A percentile compares a stretch with the other conserved stretches of the same genome.
Conservation (phyloP, 345 rosid genomes). For the Erucastrum elatum region DNA sequence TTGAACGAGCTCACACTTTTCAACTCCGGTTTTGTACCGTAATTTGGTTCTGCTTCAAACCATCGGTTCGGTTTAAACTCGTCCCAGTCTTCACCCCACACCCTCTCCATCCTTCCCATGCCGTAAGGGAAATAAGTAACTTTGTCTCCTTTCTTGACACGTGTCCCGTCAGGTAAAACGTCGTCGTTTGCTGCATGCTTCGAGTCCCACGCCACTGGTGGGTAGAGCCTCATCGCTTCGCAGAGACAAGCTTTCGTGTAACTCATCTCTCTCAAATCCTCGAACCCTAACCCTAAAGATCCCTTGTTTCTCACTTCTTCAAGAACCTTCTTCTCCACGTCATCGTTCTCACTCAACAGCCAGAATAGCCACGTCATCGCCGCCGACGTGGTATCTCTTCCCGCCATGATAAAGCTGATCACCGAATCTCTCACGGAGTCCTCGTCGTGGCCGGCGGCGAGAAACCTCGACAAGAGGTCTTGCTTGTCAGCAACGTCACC, state of each 20-base stretch:
- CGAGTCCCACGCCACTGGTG: slow-evolving; percentile 75
- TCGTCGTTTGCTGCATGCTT: slow-evolving; percentile 58
- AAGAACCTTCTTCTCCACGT: slow-evolving; percentile 37
- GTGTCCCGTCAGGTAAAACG: slow-evolving; percentile 67
- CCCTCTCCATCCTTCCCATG: slow-evolving; percentile 73
- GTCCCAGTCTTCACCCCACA: slow-evolving; percentile 68
- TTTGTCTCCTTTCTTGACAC: slow-evolving; percentile 50
- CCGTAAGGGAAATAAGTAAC: slow-evolving; percentile 64
- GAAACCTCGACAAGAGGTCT: slow-evolving; percentile 57
- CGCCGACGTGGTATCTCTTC: slow-evolving; percentile 68
- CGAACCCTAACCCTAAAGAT: slow-evolving; percentile 37
- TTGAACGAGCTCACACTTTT: slow-evolving; percentile 52
- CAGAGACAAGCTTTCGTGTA: slow-evolving; percentile 58
- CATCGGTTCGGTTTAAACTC: slow-evolving; percentile 71
- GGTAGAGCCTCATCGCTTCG: slow-evolving; percentile 75
- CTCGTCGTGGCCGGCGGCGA: slow-evolving; percentile 46
- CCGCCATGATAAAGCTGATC: slow-evolving; percentile 71
- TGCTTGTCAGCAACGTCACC: slow-evolving; percentile 19
- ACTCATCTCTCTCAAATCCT: slow-evolving; percentile 50
- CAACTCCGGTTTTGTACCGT: slow-evolving; percentile 24
- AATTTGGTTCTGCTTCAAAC: slow-evolving; percentile 34
- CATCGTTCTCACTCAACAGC: slow-evolving; percentile 46
- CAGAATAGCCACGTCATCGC: slow-evolving; percentile 80
- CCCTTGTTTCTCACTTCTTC: slow-evolving; percentile 38
- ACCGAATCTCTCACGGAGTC: slow-evolving; percentile 60